These are phyloP conservation scores for Orychophragmus violaceus DNA, from an alignment of 345 rosid genomes.

Conservation along the genomic window DNA sequence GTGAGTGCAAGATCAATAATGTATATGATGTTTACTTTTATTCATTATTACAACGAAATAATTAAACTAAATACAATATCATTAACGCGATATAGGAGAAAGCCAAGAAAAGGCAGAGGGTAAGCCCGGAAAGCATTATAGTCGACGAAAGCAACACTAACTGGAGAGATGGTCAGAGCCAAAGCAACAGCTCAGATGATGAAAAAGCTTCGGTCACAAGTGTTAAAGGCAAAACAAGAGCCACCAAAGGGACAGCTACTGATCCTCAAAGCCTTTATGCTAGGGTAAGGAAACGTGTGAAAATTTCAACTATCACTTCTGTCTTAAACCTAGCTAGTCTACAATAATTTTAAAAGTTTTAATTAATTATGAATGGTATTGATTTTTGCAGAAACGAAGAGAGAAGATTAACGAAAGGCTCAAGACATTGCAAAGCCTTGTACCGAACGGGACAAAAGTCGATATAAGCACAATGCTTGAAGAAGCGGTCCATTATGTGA, in stretches of 20 bases:
- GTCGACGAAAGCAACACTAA: slow-evolving; percentile 35
- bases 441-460: slow-evolving; percentile 91
- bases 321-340: background rate
- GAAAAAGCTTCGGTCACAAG: slow-evolving; percentile 53
- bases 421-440: slow-evolving; percentile 69
- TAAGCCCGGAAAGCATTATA: slow-evolving; percentile 22
- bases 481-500: slow-evolving; percentile 87
- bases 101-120: slow-evolving; percentile 42
- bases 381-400: slow-evolving; percentile 62
- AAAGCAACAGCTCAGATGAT: slow-evolving; percentile 57
- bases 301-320: background rate
- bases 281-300: slow-evolving; percentile 42
- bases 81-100: slow-evolving; percentile 19
- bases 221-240: slow-evolving; percentile 59
- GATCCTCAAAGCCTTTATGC: slow-evolving; percentile 98
- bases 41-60: background rate
- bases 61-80: background rate
- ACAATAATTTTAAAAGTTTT: background rate
- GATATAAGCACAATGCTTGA: slow-evolving; percentile 96
- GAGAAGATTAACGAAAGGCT: slow-evolving; percentile 81
- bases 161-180: slow-evolving; percentile 48
- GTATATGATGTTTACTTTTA: background rate
- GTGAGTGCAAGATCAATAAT: slow-evolving; percentile 10
- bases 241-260: slow-evolving; percentile 75
- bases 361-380: background rate